Evolutionary conservation across 1,284 basidiomycete species (phyloP).

Genomic region (Cutaneotrichosporon dermatis): DNA sequence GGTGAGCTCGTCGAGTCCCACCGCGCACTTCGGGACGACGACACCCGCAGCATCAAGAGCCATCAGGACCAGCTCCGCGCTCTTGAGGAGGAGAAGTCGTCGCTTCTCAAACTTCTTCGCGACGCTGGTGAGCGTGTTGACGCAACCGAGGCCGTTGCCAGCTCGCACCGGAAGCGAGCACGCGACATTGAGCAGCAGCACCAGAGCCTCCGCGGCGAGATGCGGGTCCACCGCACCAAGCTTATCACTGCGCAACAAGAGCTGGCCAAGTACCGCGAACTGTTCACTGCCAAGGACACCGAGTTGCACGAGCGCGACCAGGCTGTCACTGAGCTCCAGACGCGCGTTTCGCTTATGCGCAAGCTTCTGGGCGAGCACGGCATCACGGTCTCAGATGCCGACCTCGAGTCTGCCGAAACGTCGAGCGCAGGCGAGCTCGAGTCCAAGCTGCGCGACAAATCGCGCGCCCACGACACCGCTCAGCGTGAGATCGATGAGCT

Average conservation of each 20-base stretch:
- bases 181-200: constrained; percentile 68
- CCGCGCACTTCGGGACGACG: constrained; percentile 70
- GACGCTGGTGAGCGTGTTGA: constrained; percentile 69
- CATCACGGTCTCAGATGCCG: constrained; percentile 67
- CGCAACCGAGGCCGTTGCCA: constrained; percentile 64
- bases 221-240: constrained; percentile 72
- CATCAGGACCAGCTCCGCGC: constrained; percentile 76
- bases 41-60: constrained; percentile 65
- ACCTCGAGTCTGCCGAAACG: constrained; percentile 47
- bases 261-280: constrained; percentile 64
- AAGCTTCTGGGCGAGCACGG: constrained; percentile 73
- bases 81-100: constrained; percentile 69
- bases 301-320: constrained; percentile 64
- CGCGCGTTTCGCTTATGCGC: constrained; percentile 69
- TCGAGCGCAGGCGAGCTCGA: constrained; percentile 60
- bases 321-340: constrained; percentile 65
- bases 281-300: constrained; percentile 64
- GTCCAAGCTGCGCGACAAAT: constrained; percentile 65
- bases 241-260: constrained; percentile 69
- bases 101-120: constrained; percentile 69
- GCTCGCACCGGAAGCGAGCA: constrained; percentile 63
- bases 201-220: constrained; percentile 66
- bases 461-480: constrained; percentile 63
- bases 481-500: constrained; percentile 50
- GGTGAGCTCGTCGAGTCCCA: constrained; percentile 80